Evolutionary conservation across 1,284 basidiomycete genomes (phyloP).

Genomic region (Ustilago lituana): DNA sequence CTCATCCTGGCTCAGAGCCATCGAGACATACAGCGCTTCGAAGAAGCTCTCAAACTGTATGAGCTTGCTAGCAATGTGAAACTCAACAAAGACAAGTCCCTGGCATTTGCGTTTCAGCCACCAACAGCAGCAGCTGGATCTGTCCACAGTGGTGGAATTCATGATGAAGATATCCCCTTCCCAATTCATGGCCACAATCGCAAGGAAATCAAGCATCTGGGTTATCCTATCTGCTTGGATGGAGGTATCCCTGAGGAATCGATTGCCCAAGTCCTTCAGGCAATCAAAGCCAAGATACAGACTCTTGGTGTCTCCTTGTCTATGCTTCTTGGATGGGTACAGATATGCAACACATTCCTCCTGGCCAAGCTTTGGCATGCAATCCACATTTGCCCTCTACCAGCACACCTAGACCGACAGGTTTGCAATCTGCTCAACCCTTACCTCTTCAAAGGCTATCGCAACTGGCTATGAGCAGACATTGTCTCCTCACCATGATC

Average conservation of each 20-base stretch:
- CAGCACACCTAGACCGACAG: neutral
- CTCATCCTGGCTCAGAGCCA: too few relatives aligned
- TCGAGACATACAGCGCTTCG: too few relatives aligned
- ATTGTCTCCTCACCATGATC: conserved; percentile 1
- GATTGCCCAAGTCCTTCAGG: too few relatives aligned
- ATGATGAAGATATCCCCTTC: conserved; percentile 2
- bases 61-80: conserved; percentile 3
- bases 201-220: conserved; percentile 2
- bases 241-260: neutral
- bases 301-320: neutral
- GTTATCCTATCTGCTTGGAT: conserved; percentile 9
- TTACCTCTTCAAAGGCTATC: too few relatives aligned
- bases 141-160: neutral
- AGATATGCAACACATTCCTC: conserved; percentile 11
- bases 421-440: too few relatives aligned
- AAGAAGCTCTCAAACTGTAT: conserved; percentile 6
- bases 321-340: conserved; percentile 1
- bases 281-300: conserved; percentile 1
- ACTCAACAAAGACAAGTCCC: conserved; percentile 8
- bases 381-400: conserved; percentile 5
- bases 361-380: conserved; percentile 11
- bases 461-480: conserved; percentile 2
- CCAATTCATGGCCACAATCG: neutral
- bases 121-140: neutral
- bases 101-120: conserved; percentile 3